phyloP scores from a whole-genome alignment of 192 early-diverging fungal genomes.

The Podila verticillata region DNA sequence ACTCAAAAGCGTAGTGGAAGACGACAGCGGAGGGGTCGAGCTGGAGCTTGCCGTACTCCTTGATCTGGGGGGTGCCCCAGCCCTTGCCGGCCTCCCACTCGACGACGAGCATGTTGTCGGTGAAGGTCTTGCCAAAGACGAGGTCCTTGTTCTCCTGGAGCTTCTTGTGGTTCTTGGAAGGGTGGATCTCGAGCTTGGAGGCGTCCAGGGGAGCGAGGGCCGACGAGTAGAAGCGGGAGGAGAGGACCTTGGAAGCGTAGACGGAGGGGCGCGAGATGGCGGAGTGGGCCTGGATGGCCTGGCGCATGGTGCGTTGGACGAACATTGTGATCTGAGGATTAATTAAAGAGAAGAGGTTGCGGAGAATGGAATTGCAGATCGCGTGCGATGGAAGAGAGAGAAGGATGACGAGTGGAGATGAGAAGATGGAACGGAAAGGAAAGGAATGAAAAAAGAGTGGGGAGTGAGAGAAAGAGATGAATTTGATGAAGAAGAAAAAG shows the following conservation, averaged over 20 bases:
- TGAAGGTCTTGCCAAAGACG: constrained; percentile 89
- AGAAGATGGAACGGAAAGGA: constrained; percentile 6
- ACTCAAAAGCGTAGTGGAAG: constrained; percentile 94
- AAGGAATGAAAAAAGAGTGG: neutral
- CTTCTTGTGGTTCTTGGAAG: constrained; percentile 60
- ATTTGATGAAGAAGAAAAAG: neutral
- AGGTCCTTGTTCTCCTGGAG: constrained; percentile 71
- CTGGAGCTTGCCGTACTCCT: constrained; percentile 82
- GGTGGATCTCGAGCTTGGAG: constrained; percentile 44
- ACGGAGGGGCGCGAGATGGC: constrained; percentile 18
- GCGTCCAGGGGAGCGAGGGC: constrained; percentile 29
- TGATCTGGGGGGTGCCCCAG: constrained; percentile 88
- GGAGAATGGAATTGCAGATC: neutral
- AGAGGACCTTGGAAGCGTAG: constrained; percentile 30
- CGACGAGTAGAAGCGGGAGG: constrained; percentile 36
- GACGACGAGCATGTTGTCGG: constrained; percentile 95
- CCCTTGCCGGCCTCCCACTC: constrained; percentile 82
- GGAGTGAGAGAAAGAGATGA: neutral
- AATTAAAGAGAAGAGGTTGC: neutral
- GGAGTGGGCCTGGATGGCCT: constrained; percentile 39
- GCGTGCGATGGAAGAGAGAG: neutral
- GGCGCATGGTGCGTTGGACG: constrained; percentile 46
- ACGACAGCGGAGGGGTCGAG: constrained; percentile 89
- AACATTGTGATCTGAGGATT: constrained; percentile 16
- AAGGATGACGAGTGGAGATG: neutral